phyloP scores from a whole-genome alignment of 768 basidiomycete species.

The Tubosaeta brunneosetosa region DNA sequence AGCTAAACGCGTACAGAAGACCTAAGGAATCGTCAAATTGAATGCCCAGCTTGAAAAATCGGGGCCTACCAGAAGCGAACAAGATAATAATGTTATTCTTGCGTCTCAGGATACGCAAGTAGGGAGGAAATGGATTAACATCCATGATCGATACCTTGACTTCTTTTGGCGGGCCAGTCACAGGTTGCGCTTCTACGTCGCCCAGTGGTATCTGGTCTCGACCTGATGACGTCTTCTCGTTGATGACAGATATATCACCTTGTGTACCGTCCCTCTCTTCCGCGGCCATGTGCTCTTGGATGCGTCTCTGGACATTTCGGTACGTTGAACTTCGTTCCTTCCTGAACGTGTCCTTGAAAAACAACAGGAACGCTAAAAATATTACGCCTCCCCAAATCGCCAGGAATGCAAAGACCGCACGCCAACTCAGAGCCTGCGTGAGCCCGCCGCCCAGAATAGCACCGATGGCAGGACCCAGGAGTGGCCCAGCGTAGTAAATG shows the following conservation, averaged over 20 bases:
- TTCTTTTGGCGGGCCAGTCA: constrained; percentile 15
- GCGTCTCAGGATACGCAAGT: constrained; percentile 51
- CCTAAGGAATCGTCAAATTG: constrained; percentile 36
- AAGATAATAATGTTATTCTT: constrained; percentile 67
- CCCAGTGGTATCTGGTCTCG: constrained; percentile 9
- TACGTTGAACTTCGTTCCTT: constrained; percentile 78
- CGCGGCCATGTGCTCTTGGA: constrained; percentile 20
- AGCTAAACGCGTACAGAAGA: constrained; percentile 65
- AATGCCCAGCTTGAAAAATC: neutral
- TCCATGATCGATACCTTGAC: constrained; percentile 61
- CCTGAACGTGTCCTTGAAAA: constrained; percentile 83
- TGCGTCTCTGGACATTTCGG: constrained; percentile 52
- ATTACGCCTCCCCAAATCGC: constrained; percentile 56
- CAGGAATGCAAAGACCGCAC: constrained; percentile 83
- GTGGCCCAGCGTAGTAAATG: constrained; percentile 73
- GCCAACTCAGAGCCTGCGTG: constrained; percentile 68
- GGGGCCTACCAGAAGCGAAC: constrained; percentile 26
- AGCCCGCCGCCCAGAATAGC: constrained; percentile 69
- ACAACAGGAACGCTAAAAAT: constrained; percentile 54
- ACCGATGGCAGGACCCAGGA: constrained; percentile 67
- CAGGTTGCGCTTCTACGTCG: constrained; percentile 23
- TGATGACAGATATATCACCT: constrained; percentile 5
- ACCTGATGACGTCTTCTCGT: constrained; percentile 6
- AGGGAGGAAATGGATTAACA: constrained; percentile 67
- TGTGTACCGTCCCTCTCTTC: constrained; percentile 12